Evolutionary conservation across 148 eudicot genomes (phyloP), one percentile per base, ranked within the genome.

Genomic region (Linanthus parryae): DNA sequence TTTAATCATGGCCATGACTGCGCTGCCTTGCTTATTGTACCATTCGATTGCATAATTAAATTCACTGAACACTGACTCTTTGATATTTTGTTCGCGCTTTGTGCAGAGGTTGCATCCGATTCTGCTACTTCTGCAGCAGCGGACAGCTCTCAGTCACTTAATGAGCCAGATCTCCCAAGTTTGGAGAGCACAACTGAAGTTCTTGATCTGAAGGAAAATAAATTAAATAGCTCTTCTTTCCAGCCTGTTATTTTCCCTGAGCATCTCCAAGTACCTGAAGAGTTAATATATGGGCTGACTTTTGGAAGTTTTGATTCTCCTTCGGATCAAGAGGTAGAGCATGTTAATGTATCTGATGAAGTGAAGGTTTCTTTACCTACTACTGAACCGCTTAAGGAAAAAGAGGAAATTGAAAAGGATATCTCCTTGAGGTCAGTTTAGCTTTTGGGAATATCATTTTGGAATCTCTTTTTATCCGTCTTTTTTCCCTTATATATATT

Each of bases 221-320:
- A 78, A 33, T 61, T 75, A 31, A 68, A 64, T 22, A 25, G 66
- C 39, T 60, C 66, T 23, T 55, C 71, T 69, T 64, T 58, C 33
- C 73, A 71, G 41, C 73, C 75, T 71, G 89, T 82, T 51, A 74
- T 85, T 54, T 76, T 82, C 44, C 95, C 89, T 20, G 68, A 82
- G 51, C 83, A 82, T 57, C 65, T 85, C 37, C 85, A 76, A 60
- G 89, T 85, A 30, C 85, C 95, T 30, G 95, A 81, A 58, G 66
- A 82, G 23, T 58, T 72, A 19, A 78, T 71, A 63, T 75, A 52
- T 27, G 70, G 63, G 14, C 47, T 85, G 62, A 78, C 63, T 71
- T 85, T 85, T 66, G 94, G 94, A 66, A 85, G 77, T 64, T 58
- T 82, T 73, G 78, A 71, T 72, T 69, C 71, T 48, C 18, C 57